Base-by-base conservation (phyloP, 176 grass and related monocot genomes). In the Eleusine coracana region DNA sequence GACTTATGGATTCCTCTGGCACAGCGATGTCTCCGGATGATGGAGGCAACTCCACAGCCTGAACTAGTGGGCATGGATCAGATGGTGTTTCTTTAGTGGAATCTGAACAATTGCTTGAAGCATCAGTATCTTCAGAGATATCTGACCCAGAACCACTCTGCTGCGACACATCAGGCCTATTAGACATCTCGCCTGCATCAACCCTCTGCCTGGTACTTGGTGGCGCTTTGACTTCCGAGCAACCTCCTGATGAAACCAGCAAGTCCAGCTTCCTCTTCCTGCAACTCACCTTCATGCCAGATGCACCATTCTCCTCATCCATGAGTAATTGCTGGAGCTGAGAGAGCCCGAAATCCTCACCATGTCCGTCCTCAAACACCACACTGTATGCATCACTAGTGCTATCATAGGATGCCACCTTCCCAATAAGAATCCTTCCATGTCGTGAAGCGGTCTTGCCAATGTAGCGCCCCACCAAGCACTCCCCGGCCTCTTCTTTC, bases 261-360 rank as follows among this genome's bases (percentile, higher is more conserved):
- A 89, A 67, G 77, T 94, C 94, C 49, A 97, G 89, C 71, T 97
- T 97, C 84, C 94, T 97, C 84, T 97, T 97, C 75, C 89, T 84
- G 78, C 94, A 94, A 59, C 87, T 97, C 52, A 94, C 66, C 85
- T 97, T 94, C 89, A 97, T 88, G 72, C 94, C 89, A 49, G 80
- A 88, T 37, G 79, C 82, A 68, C 71, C 77, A 46, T 74, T 86
- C 25, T 84, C 91, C 10, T 80, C 79, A 3, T 60, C 63, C 75
- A 66, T 29, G 28, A 90, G 84, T 28, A 90, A 66, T 41, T 65
- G 67, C 49, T 10, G 83, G 63, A 97, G 67, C 73, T 93, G 81
- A 55, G 77, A 9, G 64, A 80, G 49, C 20, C 84, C 71, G 63
- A 92, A 49, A 68, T 84, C 37, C 74, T 92, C 89, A 18, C 55